These are phyloP conservation scores for Physaria fendleri DNA, from an alignment of 345 rosid genomes.

Conservation along the genomic window DNA sequence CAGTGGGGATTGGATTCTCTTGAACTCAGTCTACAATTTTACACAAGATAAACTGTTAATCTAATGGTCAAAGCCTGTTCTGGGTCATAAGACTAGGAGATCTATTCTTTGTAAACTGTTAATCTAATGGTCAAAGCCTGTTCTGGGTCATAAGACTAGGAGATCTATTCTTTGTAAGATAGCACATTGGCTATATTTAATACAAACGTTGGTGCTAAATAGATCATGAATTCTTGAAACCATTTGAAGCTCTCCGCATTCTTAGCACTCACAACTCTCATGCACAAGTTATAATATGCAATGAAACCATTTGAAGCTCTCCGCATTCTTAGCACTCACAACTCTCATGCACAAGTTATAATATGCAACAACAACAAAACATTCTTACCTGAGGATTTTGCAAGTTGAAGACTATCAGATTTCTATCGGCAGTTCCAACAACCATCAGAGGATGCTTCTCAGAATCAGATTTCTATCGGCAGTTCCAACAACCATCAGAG, in stretches of 20 bases:
- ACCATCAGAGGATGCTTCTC: constrained; percentile 92
- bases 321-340: neutral
- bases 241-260: neutral
- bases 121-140: neutral
- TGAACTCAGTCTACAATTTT: constrained; percentile 58
- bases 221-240: neutral
- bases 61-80: neutral
- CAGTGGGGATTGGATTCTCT: constrained; percentile 71
- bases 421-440: constrained; percentile 96
- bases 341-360: neutral
- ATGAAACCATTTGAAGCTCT: too few species aligned
- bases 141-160: neutral
- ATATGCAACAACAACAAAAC: neutral
- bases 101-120: neutral
- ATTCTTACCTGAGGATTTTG: constrained; percentile 77
- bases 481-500: constrained; percentile 91
- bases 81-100: neutral
- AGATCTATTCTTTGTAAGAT: too few species aligned
- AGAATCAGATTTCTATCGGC: constrained; percentile 76
- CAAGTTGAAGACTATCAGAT: constrained; percentile 70
- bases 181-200: too few species aligned
- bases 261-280: neutral
- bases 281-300: neutral
- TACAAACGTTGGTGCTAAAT: neutral
- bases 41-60: neutral